Evolutionary conservation across 345 rosid species (phyloP).

Genomic region (Iberis pinnata): DNA sequence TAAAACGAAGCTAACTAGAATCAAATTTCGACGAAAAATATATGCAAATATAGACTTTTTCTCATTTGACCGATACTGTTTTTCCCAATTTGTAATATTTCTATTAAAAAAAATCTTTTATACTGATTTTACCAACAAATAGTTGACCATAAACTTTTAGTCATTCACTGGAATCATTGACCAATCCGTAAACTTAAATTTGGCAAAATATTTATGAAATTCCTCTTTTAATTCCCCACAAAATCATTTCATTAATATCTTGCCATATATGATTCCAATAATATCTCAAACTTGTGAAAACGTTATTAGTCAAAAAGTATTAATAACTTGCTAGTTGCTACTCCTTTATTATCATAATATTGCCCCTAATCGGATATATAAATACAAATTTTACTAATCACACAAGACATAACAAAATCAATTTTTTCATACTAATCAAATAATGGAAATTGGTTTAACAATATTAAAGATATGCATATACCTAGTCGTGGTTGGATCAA

Average conservation of each 20-base stretch:
- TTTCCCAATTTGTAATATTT: no score
- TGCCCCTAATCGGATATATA: not conserved
- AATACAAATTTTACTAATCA: not conserved
- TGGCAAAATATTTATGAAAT: constrained; percentile 1
- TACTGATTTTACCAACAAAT: no score
- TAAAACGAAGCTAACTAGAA: no score
- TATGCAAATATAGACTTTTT: no score
- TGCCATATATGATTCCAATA: no score
- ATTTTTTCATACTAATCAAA: not conserved
- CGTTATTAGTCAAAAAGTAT: constrained; percentile 8
- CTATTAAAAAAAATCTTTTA: no score
- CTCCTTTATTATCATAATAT: constrained; percentile 13
- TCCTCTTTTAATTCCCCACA: not conserved
- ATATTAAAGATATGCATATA: constrained; percentile 17
- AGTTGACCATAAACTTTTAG: no score
- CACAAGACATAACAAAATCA: not conserved
- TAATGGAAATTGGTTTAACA: constrained; percentile 24
- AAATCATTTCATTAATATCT: no score
- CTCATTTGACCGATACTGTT: no score
- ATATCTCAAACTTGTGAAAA: constrained; percentile 13
- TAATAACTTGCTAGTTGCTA: not conserved
- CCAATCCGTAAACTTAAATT: no score
- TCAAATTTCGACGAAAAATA: no score
- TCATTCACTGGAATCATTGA: no score
- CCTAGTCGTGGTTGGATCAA: constrained; percentile 19